These are phyloP conservation scores for Phytophthora hybrid DNA, from an alignment of 352 stramenopile species.

Conservation along the genomic window DNA sequence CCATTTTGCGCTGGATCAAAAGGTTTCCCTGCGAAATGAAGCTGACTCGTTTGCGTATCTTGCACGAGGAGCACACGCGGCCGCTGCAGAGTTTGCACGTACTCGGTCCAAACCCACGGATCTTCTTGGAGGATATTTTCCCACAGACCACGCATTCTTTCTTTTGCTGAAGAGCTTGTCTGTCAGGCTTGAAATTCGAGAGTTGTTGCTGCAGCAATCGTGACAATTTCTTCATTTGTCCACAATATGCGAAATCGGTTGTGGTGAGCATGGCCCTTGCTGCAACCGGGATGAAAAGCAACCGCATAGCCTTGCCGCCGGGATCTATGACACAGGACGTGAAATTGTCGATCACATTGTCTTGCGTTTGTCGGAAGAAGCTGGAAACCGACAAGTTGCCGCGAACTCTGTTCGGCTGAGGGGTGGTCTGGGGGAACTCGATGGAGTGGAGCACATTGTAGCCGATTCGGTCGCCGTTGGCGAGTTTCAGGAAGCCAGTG, in stretches of 20 bases:
- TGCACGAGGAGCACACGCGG: not conserved
- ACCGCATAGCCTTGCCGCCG: not conserved
- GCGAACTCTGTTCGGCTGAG: not conserved
- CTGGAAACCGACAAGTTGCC: constrained; percentile 1
- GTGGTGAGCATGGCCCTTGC: not conserved
- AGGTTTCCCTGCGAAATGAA: not conserved
- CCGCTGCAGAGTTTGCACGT: not conserved
- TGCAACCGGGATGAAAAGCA: not conserved
- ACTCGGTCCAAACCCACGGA: not conserved
- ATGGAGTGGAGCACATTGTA: constrained; percentile 2
- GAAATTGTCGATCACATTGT: not conserved
- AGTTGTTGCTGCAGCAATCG: not conserved
- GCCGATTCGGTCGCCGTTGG: not conserved
- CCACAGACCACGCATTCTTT: not conserved
- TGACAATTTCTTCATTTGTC: not conserved
- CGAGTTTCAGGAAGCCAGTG: not conserved
- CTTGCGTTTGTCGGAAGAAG: not conserved
- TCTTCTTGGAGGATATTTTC: constrained; percentile 1
- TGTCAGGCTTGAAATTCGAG: not conserved
- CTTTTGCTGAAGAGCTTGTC: not conserved
- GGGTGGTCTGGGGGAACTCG: not conserved
- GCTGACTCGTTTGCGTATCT: not conserved
- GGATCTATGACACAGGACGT: not conserved
- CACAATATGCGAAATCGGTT: not conserved
- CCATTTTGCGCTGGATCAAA: not conserved